Evolutionary conservation across 2,329 filamentous ascomycete species (phyloP).

Genomic region (Venturia pyrina): DNA sequence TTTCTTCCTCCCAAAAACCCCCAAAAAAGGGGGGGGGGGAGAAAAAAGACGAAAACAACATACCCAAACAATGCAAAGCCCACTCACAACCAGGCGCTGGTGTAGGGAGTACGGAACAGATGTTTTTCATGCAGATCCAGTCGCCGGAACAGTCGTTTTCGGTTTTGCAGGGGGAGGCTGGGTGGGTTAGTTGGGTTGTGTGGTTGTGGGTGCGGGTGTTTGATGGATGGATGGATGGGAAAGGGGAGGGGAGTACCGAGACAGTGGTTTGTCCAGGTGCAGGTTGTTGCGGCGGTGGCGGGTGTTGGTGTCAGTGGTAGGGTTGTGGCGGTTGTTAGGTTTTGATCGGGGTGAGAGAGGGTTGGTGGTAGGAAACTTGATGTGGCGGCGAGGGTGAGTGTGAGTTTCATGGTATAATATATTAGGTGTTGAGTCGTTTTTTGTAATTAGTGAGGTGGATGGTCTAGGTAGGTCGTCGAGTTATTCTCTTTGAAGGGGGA

Average conservation of each 20-base stretch:
- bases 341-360: neutral
- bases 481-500: neutral
- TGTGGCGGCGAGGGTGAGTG: neutral
- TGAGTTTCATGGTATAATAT: neutral
- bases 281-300: neutral
- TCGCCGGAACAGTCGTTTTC: neutral
- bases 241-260: neutral
- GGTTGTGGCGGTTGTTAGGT: neutral
- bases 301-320: neutral
- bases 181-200: neutral
- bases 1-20: neutral
- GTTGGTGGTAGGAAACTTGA: neutral
- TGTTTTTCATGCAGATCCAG: neutral
- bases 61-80: neutral
- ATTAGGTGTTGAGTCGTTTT: neutral
- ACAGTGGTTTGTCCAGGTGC: neutral
- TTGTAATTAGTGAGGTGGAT: neutral
- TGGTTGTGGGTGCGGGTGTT: too few relatives aligned
- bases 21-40: too few relatives aligned
- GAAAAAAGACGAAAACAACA: neutral
- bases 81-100: neutral
- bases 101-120: neutral
- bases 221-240: neutral
- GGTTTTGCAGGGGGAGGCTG: neutral
- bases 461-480: neutral